These are phyloP conservation scores for Auxenochlorella pyrenoidosa DNA, from an alignment of 139 green algal species.

Conservation along the genomic window DNA sequence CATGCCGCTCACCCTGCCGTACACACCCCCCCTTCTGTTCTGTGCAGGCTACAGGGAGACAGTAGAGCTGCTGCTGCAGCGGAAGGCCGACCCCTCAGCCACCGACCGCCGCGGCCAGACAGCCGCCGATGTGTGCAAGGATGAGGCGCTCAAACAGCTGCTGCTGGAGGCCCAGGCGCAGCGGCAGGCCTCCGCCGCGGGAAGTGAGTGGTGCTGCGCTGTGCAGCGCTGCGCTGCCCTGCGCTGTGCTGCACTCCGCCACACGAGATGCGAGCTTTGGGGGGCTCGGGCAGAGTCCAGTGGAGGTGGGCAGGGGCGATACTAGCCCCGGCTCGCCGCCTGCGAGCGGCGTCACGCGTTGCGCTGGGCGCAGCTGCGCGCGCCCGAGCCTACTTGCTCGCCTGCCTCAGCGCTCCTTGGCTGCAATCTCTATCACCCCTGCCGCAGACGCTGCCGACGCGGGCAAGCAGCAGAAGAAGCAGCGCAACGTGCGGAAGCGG, in stretches of 20 bases:
- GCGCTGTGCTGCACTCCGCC: neutral
- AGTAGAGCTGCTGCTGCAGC: conserved; percentile 71
- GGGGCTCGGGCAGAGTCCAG: no score
- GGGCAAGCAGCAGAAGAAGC: conserved; percentile 12
- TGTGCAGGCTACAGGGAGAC: conserved; percentile 56
- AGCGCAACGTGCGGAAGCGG: conserved; percentile 16
- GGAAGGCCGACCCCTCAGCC: conserved; percentile 65
- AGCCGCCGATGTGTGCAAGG: conserved; percentile 55
- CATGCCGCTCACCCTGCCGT: no score
- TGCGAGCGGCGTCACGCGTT: no score
- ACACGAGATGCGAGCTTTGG: no score
- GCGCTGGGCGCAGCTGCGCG: no score
- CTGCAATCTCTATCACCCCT: no score
- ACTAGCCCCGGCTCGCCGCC: no score
- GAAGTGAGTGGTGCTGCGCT: conserved; percentile 5
- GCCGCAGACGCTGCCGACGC: neutral
- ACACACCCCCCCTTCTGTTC: no score
- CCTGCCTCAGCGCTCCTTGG: neutral
- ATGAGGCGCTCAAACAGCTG: conserved; percentile 31
- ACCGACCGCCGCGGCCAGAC: conserved; percentile 63
- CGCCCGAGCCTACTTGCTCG: neutral
- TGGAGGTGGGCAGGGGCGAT: no score
- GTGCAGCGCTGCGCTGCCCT: neutral
- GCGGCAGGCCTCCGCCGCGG: conserved; percentile 22
- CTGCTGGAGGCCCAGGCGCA: conserved; percentile 21